A percentile compares a stretch with the other conserved stretches of the same genome.
Conservation (phyloP, 768 basidiomycete genomes). For the Phylloporus arenicola region DNA sequence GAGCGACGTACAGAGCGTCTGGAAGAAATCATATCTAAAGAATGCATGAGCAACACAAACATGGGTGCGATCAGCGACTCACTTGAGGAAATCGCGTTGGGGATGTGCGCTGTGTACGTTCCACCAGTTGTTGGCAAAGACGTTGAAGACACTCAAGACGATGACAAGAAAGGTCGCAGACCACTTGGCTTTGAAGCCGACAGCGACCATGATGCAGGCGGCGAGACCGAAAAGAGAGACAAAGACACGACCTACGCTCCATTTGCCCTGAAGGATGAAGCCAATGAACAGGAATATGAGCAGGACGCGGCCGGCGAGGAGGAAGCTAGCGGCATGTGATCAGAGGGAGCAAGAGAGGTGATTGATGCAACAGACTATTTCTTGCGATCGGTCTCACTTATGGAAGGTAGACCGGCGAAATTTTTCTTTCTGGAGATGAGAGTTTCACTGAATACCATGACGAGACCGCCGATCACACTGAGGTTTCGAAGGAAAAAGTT, state of each 20-base stretch:
- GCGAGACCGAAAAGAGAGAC: conserved; percentile 87
- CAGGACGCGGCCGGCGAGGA: conserved; percentile 92
- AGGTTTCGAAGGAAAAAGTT: conserved; percentile 99
- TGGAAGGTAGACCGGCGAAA: conserved; percentile 85
- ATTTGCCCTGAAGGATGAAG: conserved; percentile 90
- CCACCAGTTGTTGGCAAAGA: conserved; percentile 99
- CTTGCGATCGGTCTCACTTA: conserved; percentile 93
- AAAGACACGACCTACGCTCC: conserved; percentile 81
- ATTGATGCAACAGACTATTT: conserved; percentile 73
- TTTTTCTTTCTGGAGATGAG: conserved; percentile 81
- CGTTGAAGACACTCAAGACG: conserved; percentile 90
- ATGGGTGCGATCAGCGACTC: conserved; percentile 25
- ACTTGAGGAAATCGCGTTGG: conserved; percentile 97
- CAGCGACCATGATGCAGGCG: conserved; percentile 92
- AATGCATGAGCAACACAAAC: conserved; percentile 19
- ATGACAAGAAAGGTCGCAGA: conserved; percentile 93
- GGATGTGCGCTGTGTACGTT: conserved; percentile 87
- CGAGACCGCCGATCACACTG: conserved; percentile 93
- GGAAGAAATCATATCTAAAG: conserved; percentile 95
- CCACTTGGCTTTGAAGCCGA: conserved; percentile 99
- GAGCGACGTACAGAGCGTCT: conserved; percentile 66
- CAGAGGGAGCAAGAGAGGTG: not conserved
- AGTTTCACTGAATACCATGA: conserved; percentile 98
- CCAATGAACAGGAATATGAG: conserved; percentile 99
- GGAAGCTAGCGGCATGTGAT: conserved; percentile 57